A percentile compares a stretch with the other conserved stretches of the same genome.
Conservation (phyloP, 106 monocot species). For the Dendrobium chrysotoxum region DNA sequence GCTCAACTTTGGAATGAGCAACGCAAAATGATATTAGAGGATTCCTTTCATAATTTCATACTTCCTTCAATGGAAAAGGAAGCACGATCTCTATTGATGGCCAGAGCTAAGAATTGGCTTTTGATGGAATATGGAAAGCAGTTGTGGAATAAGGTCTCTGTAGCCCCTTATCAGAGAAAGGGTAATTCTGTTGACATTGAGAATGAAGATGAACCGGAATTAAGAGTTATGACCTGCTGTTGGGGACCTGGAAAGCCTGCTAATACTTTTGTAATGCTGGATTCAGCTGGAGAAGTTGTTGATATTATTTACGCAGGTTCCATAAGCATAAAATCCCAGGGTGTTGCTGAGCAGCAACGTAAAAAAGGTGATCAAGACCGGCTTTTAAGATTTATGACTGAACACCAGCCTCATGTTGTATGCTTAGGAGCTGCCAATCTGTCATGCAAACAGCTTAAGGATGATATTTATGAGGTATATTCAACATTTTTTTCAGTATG, state of each 20-base stretch:
- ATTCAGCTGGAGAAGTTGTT: slow-evolving; percentile 86
- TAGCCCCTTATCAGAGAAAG: slow-evolving; percentile 69
- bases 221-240: slow-evolving; percentile 85
- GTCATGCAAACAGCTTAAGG: slow-evolving; percentile 67
- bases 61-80: slow-evolving; percentile 97
- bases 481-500: background rate
- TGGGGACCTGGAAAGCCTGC: slow-evolving; percentile 95
- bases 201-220: slow-evolving; percentile 53
- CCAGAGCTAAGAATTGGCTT: slow-evolving; percentile 77
- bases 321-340: slow-evolving; percentile 67
- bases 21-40: slow-evolving; percentile 69
- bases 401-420: slow-evolving; percentile 83
- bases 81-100: slow-evolving; percentile 59
- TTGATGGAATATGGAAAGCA: slow-evolving; percentile 78
- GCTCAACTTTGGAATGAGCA: slow-evolving; percentile 94
- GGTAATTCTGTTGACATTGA: slow-evolving; percentile 36
- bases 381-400: slow-evolving; percentile 74
- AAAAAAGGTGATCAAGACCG: slow-evolving; percentile 86
- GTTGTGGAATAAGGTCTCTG: slow-evolving; percentile 83
- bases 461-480: slow-evolving; percentile 93
- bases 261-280: slow-evolving; percentile 94
- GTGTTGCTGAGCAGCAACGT: slow-evolving; percentile 73
- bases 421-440: slow-evolving; percentile 86
- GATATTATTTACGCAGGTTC: slow-evolving; percentile 94
- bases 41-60: slow-evolving; percentile 60